These are phyloP conservation scores for Mytilinidion resinicola DNA, from an alignment of 495 filamentous ascomycete genomes.

Conservation along the genomic window DNA sequence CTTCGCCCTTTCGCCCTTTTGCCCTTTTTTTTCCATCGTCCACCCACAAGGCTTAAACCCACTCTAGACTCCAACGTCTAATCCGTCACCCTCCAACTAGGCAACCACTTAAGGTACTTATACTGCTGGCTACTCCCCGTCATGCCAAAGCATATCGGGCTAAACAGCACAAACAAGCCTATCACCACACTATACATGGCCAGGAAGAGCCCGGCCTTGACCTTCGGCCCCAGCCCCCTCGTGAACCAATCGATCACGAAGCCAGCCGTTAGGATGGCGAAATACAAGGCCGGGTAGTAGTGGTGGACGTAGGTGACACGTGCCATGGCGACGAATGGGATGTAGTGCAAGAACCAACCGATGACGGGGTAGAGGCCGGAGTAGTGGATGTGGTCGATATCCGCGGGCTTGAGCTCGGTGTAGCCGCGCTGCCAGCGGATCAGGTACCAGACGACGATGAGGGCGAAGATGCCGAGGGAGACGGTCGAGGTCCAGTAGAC, in stretches of 20 bases:
- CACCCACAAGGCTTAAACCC: background rate
- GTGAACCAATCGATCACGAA: slow-evolving; percentile 84
- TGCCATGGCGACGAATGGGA: slow-evolving; percentile 95
- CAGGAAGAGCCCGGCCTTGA: slow-evolving; percentile 59
- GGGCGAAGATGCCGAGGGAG: slow-evolving; percentile 62
- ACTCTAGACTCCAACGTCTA: slow-evolving; percentile 18
- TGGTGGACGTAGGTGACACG: slow-evolving; percentile 98
- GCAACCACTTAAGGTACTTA: slow-evolving; percentile 88
- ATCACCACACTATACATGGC: slow-evolving; percentile 66
- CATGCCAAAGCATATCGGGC: slow-evolving; percentile 97
- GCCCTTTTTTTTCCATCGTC: background rate
- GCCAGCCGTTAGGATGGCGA: slow-evolving; percentile 82
- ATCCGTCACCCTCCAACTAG: slow-evolving; percentile 59
- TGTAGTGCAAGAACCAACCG: slow-evolving; percentile 93
- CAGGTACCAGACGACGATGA: slow-evolving; percentile 75
- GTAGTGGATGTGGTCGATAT: slow-evolving; percentile 92
- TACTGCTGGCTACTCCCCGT: slow-evolving; percentile 75
- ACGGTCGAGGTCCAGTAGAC: slow-evolving; percentile 93
- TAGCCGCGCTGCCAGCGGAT: slow-evolving; percentile 96
- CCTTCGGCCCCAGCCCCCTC: slow-evolving; percentile 50
- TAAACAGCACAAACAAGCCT: slow-evolving; percentile 80
- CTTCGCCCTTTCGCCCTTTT: background rate
- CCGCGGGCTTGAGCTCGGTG: slow-evolving; percentile 66
- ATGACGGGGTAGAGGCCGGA: slow-evolving; percentile 83
- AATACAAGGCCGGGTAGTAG: slow-evolving; percentile 98